Percentiles rank a stretch among this genome's conserved stretches.
Conservation (phyloP, 805 yeast genomes). For the Komagataella kurtzmanii region DNA sequence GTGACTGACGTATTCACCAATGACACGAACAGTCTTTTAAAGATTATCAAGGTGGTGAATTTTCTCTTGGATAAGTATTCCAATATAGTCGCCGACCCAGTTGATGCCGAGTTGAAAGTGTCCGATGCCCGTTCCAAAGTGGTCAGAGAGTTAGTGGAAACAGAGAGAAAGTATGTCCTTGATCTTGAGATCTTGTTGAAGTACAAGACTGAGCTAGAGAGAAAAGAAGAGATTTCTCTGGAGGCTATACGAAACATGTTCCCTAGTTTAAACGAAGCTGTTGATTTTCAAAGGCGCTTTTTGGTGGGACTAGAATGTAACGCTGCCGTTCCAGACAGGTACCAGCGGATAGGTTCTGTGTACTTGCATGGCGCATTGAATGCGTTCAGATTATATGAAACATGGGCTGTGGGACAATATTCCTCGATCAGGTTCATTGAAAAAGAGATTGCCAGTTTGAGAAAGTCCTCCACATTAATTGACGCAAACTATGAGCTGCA, state of each 20-base stretch:
- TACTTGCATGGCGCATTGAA: constrained; percentile 70
- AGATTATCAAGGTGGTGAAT: constrained; percentile 61
- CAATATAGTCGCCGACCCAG: constrained; percentile 7
- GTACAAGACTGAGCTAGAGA: constrained; percentile 56
- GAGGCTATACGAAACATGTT: constrained; percentile 74
- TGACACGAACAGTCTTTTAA: constrained; percentile 62
- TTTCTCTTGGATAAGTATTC: constrained; percentile 46
- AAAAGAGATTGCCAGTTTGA: constrained; percentile 44
- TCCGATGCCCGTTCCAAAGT: constrained; percentile 62
- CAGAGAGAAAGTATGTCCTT: constrained; percentile 87
- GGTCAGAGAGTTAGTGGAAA: constrained; percentile 70
- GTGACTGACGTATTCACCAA: constrained; percentile 82
- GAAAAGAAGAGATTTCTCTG: constrained; percentile 54
- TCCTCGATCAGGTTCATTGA: constrained; percentile 74
- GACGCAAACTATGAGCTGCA: constrained; percentile 85
- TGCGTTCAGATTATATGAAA: constrained; percentile 81
- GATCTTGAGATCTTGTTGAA: constrained; percentile 66
- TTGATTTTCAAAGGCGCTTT: constrained; percentile 87
- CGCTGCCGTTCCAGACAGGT: constrained; percentile 54
- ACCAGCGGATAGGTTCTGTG: constrained; percentile 80
- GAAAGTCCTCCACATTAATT: constrained; percentile 41
- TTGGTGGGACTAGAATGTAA: constrained; percentile 84
- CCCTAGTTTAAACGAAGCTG: constrained; percentile 71
- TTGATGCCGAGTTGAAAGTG: constrained; percentile 6
- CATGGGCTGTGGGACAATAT: constrained; percentile 87